A percentile compares a stretch with the other conserved stretches of the same genome.
Conservation (phyloP, 352 stramenopile genomes). For the Globisporangium paroecandrum region DNA sequence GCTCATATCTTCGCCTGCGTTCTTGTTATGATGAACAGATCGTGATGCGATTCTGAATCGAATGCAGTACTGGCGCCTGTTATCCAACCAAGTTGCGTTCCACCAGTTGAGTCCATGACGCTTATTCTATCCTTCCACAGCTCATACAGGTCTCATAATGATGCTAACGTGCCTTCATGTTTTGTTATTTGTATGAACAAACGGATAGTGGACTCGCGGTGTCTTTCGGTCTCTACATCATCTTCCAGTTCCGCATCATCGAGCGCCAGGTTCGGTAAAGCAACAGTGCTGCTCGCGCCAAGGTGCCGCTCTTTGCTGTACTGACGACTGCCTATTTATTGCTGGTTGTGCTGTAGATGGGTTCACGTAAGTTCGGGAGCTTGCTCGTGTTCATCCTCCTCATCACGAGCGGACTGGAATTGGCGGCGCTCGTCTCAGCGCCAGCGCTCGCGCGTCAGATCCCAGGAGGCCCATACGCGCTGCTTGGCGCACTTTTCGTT, state of each 20-base stretch:
- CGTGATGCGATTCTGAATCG: conserved; percentile 50
- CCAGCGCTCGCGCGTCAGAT: conserved; percentile 38
- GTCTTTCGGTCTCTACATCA: conserved; percentile 76
- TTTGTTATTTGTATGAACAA: background rate
- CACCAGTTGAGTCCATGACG: conserved; percentile 44
- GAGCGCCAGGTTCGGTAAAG: conserved; percentile 49
- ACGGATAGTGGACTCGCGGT: conserved; percentile 59
- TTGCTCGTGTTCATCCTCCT: conserved; percentile 61
- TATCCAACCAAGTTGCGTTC: conserved; percentile 71
- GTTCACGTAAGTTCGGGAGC: conserved; percentile 84
- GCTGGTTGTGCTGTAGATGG: conserved; percentile 39
- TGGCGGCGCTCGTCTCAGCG: conserved; percentile 39
- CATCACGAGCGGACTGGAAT: conserved; percentile 44
- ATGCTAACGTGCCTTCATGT: background rate
- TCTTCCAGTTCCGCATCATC: conserved; percentile 84
- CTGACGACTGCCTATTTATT: background rate
- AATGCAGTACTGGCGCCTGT: conserved; percentile 68
- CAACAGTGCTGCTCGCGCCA: background rate
- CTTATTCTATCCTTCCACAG: background rate
- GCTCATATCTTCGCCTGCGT: too few relatives aligned
- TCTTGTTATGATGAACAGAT: conserved; percentile 25
- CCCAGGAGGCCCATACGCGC: conserved; percentile 61
- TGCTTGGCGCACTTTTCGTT: conserved; percentile 68
- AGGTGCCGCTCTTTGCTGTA: background rate
- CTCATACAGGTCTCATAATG: background rate